phyloP scores from a whole-genome alignment of 139 green algal species.

The Micractinium sp. region DNA sequence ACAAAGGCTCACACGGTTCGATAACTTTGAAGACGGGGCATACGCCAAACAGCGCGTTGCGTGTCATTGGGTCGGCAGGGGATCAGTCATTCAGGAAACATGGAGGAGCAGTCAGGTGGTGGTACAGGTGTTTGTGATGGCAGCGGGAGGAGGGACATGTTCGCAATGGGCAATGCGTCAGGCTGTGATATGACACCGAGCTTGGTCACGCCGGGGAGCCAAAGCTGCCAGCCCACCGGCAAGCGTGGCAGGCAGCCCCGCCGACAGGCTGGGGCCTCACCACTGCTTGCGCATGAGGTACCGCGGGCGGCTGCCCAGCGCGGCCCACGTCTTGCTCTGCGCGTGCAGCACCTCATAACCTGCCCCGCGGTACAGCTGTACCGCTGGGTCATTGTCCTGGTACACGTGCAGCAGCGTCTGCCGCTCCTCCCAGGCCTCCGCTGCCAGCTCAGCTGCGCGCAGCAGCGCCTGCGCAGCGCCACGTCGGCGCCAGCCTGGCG shows the following conservation, averaged over 20 bases:
- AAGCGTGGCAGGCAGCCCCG: too few relatives aligned
- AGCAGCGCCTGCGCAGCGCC: constrained; percentile 43
- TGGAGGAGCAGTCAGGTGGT: not conserved
- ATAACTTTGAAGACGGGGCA: too few relatives aligned
- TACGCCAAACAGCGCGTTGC: too few relatives aligned
- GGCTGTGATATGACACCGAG: too few relatives aligned
- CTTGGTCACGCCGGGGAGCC: too few relatives aligned
- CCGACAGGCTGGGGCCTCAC: not conserved
- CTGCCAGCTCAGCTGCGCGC: constrained; percentile 45
- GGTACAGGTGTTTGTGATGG: not conserved
- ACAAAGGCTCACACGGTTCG: too few relatives aligned
- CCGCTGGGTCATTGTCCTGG: constrained; percentile 47
- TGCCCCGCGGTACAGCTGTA: constrained; percentile 48
- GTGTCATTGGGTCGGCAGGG: too few relatives aligned
- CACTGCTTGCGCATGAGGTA: constrained; percentile 49
- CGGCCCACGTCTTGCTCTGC: constrained; percentile 34
- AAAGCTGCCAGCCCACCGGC: too few relatives aligned
- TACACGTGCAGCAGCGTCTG: constrained; percentile 54
- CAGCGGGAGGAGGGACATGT: not conserved
- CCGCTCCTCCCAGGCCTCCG: constrained; percentile 44
- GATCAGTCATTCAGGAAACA: too few relatives aligned
- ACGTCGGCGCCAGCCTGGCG: constrained; percentile 2
- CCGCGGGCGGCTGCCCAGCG: constrained; percentile 38
- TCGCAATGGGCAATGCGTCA: not conserved
- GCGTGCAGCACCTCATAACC: constrained; percentile 43